Evolutionary conservation across 2,329 filamentous ascomycete genomes (phyloP).

Genomic region (Phyllosticta capitalensis): DNA sequence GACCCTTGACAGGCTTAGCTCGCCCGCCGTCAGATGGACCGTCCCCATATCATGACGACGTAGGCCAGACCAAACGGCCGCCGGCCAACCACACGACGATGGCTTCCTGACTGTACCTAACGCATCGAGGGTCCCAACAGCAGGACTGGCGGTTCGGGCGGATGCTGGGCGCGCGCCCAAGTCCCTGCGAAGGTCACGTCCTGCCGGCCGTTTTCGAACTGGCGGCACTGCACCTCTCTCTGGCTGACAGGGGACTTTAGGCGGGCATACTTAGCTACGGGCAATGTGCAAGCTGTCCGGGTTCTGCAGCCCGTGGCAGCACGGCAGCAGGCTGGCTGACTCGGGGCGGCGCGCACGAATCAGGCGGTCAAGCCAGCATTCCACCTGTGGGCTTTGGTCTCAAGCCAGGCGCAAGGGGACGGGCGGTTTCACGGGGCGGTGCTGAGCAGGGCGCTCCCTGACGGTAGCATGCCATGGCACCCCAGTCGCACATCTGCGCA

Average conservation of each 20-base stretch:
- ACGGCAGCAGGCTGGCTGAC: background rate
- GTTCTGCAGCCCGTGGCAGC: background rate
- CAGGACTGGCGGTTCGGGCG: background rate
- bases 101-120: background rate
- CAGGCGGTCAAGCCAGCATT: background rate
- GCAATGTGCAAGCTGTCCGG: background rate
- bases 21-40: background rate
- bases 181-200: background rate
- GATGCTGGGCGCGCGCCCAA: background rate
- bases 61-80: background rate
- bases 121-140: background rate
- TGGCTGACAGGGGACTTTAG: too few species aligned
- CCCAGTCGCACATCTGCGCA: conserved; percentile 12
- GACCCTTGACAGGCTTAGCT: background rate
- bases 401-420: background rate
- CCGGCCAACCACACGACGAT: background rate
- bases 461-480: conserved; percentile 5
- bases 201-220: background rate
- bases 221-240: background rate
- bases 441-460: background rate
- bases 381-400: background rate
- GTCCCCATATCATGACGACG: background rate
- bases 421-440: background rate
- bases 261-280: background rate
- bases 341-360: background rate